phyloP scores from a whole-genome alignment of 2,329 filamentous ascomycete genomes.

The Exutisphaerella laricina region DNA sequence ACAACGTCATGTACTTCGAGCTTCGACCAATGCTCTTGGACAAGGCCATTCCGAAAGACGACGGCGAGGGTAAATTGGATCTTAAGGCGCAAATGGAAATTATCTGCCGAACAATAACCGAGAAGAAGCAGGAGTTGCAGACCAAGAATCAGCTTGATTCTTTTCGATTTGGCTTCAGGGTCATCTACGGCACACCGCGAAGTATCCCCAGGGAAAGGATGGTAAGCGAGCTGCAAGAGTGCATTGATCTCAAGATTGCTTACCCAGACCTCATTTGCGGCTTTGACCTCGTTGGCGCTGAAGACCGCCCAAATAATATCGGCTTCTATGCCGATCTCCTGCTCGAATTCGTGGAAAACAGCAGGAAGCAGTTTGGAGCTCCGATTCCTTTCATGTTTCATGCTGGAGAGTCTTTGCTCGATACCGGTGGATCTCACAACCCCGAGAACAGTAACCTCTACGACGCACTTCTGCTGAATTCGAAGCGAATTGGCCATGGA shows the following conservation, averaged over 20 bases:
- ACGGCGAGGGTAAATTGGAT: constrained; percentile 49
- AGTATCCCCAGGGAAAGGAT: constrained; percentile 51
- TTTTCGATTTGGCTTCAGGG: constrained; percentile 60
- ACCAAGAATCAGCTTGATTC: constrained; percentile 33
- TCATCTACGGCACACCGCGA: constrained; percentile 66
- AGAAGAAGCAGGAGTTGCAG: constrained; percentile 43
- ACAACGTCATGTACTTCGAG: constrained; percentile 67
- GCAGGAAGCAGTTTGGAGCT: constrained; percentile 38
- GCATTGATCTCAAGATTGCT: constrained; percentile 53
- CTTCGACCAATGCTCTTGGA: constrained; percentile 64
- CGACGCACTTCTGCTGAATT: constrained; percentile 60
- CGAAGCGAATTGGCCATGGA: constrained; percentile 68
- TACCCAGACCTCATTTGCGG: constrained; percentile 60
- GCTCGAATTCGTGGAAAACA: constrained; percentile 46
- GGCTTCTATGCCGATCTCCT: constrained; percentile 55
- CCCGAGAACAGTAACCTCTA: constrained; percentile 56
- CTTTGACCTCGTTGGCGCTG: constrained; percentile 63
- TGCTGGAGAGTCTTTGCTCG: constrained; percentile 65
- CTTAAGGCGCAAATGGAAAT: constrained; percentile 58
- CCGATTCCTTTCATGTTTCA: constrained; percentile 70
- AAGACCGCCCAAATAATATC: constrained; percentile 58
- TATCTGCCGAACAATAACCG: constrained; percentile 51
- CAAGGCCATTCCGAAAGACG: constrained; percentile 56
- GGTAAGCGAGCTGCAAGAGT: constrained; percentile 53
- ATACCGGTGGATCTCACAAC: constrained; percentile 58